These are phyloP conservation scores for Pseudogymnoascus sp. DNA, from an alignment of 2,329 filamentous ascomycete genomes.

Conservation along the genomic window DNA sequence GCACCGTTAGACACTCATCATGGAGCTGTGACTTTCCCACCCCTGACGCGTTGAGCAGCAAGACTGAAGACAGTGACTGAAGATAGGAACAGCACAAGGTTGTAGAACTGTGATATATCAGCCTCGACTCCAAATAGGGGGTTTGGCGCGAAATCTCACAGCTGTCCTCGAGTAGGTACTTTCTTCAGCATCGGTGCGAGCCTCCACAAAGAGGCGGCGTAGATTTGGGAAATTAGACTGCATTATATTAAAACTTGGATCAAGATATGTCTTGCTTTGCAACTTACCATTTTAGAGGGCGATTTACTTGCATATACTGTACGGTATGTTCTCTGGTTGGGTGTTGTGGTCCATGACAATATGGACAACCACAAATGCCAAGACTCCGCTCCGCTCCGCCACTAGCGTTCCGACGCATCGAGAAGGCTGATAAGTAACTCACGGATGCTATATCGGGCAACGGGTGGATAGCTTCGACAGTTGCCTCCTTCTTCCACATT, in stretches of 20 bases:
- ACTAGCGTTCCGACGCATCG: constrained; percentile 2
- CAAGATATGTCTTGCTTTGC: background rate
- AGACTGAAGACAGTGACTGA: constrained; percentile 93
- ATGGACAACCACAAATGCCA: background rate
- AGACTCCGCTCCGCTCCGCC: background rate
- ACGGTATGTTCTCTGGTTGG: background rate
- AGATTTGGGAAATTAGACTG: constrained; percentile 73
- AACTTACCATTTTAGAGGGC: constrained; percentile 5
- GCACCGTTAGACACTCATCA: background rate
- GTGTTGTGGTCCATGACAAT: background rate
- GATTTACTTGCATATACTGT: background rate
- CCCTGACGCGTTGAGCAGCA: constrained; percentile 77
- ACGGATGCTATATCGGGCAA: constrained; percentile 4
- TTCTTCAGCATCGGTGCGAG: constrained; percentile 86
- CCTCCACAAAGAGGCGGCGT: constrained; percentile 92
- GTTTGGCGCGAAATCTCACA: constrained; percentile 45
- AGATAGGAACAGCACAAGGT: constrained; percentile 92
- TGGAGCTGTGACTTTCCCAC: background rate
- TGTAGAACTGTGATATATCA: constrained; percentile 70
- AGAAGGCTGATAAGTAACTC: constrained; percentile 4
- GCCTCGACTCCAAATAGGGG: background rate
- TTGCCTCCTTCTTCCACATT: background rate
- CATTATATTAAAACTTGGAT: background rate
- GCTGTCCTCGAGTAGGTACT: constrained; percentile 89
- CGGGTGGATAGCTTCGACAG: constrained; percentile 1